Percentiles rank a stretch among this genome's conserved stretches.
phyloP scores from a whole-genome alignment of 441 rosid genomes.

The Kokia cookei region DNA sequence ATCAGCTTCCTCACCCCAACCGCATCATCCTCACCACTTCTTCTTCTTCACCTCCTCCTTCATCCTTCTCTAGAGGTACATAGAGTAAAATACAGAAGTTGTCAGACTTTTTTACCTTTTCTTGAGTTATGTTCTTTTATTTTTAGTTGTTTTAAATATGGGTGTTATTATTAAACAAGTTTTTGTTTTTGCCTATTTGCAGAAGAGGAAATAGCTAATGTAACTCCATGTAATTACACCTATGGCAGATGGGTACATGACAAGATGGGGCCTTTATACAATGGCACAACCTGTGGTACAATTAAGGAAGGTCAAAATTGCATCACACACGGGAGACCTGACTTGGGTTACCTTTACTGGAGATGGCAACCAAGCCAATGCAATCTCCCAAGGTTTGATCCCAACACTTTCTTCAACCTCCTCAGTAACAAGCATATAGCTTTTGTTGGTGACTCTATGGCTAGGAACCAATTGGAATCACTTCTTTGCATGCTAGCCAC shows the following conservation, averaged over 20 bases:
- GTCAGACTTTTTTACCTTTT: not conserved
- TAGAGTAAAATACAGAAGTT: not conserved
- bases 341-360: constrained; percentile 74
- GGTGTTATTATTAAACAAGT: not conserved
- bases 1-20: constrained; percentile 13
- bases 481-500: constrained; percentile 75
- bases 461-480: constrained; percentile 91
- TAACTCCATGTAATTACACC: constrained; percentile 57
- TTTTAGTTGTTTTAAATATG: not conserved
- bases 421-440: constrained; percentile 62
- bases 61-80: constrained; percentile 32
- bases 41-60: constrained; percentile 11
- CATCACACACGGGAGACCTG: constrained; percentile 77
- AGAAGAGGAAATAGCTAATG: constrained; percentile 39
- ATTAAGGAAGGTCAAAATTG: constrained; percentile 87
- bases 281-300: constrained; percentile 65
- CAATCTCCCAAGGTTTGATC: constrained; percentile 79
- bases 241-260: constrained; percentile 70
- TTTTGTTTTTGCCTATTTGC: constrained; percentile 10
- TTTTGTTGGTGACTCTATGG: constrained; percentile 92
- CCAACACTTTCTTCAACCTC: constrained; percentile 50
- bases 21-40: constrained; percentile 22
- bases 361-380: constrained; percentile 82
- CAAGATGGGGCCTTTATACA: constrained; percentile 71
- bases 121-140: not conserved